These are phyloP conservation scores for Rhizopogon vinicolor DNA, from an alignment of 768 basidiomycete genomes.

Conservation along the genomic window DNA sequence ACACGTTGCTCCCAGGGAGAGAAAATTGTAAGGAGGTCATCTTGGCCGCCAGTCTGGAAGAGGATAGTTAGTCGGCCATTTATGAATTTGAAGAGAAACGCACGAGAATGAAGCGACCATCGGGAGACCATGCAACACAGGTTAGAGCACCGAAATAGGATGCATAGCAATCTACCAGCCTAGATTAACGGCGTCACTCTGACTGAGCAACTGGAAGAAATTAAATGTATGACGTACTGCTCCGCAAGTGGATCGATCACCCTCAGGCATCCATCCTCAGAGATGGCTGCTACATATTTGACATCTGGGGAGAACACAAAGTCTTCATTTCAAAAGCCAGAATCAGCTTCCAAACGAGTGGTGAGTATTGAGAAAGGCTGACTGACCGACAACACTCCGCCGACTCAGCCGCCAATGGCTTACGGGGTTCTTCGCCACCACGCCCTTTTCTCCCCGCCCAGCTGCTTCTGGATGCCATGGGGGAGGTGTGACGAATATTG, in stretches of 20 bases:
- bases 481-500: constrained; percentile 75
- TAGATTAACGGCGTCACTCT: constrained; percentile 21
- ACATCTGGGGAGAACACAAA: constrained; percentile 94
- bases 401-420: constrained; percentile 84
- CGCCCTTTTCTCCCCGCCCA: constrained; percentile 59
- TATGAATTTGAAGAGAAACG: not conserved
- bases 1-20: constrained; percentile 94
- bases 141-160: constrained; percentile 94
- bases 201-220: constrained; percentile 1
- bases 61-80: not conserved
- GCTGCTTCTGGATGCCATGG: constrained; percentile 73
- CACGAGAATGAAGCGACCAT: constrained; percentile 89
- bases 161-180: constrained; percentile 89
- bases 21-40: constrained; percentile 92
- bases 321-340: constrained; percentile 38
- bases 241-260: constrained; percentile 87
- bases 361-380: not conserved
- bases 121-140: constrained; percentile 92
- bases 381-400: constrained; percentile 59
- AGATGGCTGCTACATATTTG: constrained; percentile 82
- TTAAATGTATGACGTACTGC: constrained; percentile 47
- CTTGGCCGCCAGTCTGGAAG: constrained; percentile 87
- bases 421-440: constrained; percentile 77
- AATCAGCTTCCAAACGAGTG: not conserved
- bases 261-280: constrained; percentile 88